A percentile compares a stretch with the other conserved stretches of the same genome.
These are phyloP conservation scores for Hanseniaspora vineae DNA, from an alignment of 805 yeast species.

Conservation along the genomic window DNA sequence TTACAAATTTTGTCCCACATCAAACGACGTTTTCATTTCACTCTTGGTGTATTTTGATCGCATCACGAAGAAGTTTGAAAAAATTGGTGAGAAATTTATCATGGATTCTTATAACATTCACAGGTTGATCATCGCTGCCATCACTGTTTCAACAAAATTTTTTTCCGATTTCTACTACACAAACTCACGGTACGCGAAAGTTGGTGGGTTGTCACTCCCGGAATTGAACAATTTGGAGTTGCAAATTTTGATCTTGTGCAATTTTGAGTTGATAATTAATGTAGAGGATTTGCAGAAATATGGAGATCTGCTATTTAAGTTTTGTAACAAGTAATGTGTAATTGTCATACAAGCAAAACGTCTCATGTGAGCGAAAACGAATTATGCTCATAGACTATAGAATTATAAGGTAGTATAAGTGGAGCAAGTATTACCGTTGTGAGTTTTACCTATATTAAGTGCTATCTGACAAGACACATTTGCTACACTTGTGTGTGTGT, in stretches of 20 bases:
- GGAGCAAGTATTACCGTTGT: no score
- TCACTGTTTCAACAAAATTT: slow-evolving; percentile 90
- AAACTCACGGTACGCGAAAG: slow-evolving; percentile 86
- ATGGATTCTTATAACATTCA: slow-evolving; percentile 96
- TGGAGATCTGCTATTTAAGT: slow-evolving; percentile 73
- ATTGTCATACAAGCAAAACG: no score
- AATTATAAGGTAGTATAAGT: no score
- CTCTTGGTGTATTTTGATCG: slow-evolving; percentile 88
- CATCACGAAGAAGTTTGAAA: slow-evolving; percentile 53
- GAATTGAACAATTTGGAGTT: slow-evolving; percentile 88
- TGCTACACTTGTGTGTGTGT: no score
- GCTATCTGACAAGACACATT: no score
- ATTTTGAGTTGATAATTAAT: slow-evolving; percentile 76
- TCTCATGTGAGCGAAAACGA: background rate
- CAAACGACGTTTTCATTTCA: slow-evolving; percentile 88
- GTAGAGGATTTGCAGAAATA: slow-evolving; percentile 85
- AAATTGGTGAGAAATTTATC: slow-evolving; percentile 51
- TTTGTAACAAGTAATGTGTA: slow-evolving; percentile 55
- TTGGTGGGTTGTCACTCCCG: slow-evolving; percentile 87
- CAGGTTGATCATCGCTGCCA: slow-evolving; percentile 83
- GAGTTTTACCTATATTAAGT: no score
- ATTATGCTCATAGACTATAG: no score
- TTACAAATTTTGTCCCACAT: slow-evolving; percentile 94
- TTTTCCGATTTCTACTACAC: slow-evolving; percentile 91
- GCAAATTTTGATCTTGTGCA: slow-evolving; percentile 72